phyloP scores from a whole-genome alignment of 1,139 yeast genomes.

The Diutina neorugosa region DNA sequence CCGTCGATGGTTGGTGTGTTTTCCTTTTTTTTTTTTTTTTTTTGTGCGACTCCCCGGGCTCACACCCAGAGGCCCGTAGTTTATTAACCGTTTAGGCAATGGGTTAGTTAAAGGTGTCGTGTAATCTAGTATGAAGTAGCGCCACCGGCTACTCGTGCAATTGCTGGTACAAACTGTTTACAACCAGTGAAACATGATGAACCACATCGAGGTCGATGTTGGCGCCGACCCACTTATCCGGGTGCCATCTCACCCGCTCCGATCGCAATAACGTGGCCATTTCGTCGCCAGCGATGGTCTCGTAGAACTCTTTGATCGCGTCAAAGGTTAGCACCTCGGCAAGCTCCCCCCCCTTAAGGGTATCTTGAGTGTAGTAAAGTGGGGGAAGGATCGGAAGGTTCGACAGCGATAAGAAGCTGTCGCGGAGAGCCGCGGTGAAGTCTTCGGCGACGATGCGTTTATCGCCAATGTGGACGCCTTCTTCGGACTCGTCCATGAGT shows the following conservation, averaged over 20 bases:
- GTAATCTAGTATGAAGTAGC: too few species aligned
- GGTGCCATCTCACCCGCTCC: slow-evolving; percentile 60
- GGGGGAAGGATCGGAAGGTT: slow-evolving; percentile 1
- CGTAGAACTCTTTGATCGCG: slow-evolving; percentile 17
- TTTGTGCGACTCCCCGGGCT: background rate
- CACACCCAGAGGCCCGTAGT: background rate
- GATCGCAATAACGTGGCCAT: slow-evolving; percentile 19
- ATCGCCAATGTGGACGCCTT: slow-evolving; percentile 27
- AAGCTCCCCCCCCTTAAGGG: background rate
- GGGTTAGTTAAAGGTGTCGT: background rate
- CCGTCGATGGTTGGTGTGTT: background rate
- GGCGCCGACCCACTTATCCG: slow-evolving; percentile 39
- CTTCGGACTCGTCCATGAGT: slow-evolving; percentile 22
- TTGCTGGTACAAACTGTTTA: slow-evolving; percentile 1
- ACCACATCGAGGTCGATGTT: background rate
- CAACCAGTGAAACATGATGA: background rate
- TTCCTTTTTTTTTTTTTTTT: too few species aligned
- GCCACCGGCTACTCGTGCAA: background rate
- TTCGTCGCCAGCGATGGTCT: slow-evolving; percentile 10
- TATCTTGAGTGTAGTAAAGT: background rate
- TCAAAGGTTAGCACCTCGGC: background rate
- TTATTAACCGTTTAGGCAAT: background rate
- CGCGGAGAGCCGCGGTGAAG: background rate
- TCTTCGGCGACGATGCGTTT: slow-evolving; percentile 16
- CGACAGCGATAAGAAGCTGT: background rate